A percentile compares a stretch with the other conserved stretches of the same genome.
phyloP scores from a whole-genome alignment of 164 flowering plant genomes.

The Kalanchoe fedtschenkoi region DNA sequence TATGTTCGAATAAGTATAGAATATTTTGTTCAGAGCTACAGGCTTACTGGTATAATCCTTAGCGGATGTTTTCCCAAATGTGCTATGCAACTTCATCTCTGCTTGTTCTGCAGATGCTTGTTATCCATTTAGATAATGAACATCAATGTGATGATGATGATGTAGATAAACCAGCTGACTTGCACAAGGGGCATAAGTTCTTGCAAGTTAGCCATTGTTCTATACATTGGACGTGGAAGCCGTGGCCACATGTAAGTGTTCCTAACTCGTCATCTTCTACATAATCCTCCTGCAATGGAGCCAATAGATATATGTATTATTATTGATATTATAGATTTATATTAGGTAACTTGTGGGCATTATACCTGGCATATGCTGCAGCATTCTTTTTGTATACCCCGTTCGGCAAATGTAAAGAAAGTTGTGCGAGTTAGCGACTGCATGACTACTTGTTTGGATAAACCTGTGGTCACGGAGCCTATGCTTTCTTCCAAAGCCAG shows the following conservation, averaged over 20 bases:
- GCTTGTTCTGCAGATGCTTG: neutral
- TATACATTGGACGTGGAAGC: constrained; percentile 12
- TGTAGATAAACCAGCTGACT: constrained; percentile 9
- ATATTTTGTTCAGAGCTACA: too few species aligned
- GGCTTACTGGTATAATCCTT: too few species aligned
- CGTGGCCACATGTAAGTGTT: constrained; percentile 13
- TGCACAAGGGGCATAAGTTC: constrained; percentile 14
- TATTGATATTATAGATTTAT: neutral
- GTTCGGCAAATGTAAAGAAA: constrained; percentile 11
- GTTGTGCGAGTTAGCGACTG: constrained; percentile 10
- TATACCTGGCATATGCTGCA: constrained; percentile 16
- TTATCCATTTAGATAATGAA: neutral
- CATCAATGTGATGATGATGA: neutral
- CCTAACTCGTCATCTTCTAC: constrained; percentile 13
- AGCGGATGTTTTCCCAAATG: too few species aligned
- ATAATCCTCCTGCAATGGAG: constrained; percentile 13
- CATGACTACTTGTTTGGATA: constrained; percentile 6
- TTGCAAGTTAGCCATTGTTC: constrained; percentile 15
- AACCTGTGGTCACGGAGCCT: constrained; percentile 12
- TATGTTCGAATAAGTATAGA: too few species aligned
- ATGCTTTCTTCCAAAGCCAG: constrained; percentile 15
- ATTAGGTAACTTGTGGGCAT: neutral
- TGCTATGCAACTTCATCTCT: neutral
- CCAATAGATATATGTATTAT: neutral
- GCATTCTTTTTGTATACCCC: constrained; percentile 7